phyloP scores from a whole-genome alignment of 768 basidiomycete species.

The Lactarius hengduanensis region DNA sequence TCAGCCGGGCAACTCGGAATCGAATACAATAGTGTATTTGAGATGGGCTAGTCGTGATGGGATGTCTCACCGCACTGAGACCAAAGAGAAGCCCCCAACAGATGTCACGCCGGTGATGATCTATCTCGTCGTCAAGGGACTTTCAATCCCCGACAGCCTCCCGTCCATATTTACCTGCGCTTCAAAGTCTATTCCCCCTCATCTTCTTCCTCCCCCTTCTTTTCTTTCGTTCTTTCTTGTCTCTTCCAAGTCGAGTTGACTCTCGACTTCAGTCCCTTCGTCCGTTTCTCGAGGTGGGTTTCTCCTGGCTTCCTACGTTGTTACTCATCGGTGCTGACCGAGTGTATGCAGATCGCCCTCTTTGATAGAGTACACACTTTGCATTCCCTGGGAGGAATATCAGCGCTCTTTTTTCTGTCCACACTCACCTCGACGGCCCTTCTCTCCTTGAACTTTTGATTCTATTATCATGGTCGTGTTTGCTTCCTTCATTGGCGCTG shows the following conservation, averaged over 20 bases:
- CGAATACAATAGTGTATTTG: neutral
- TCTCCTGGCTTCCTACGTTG: neutral
- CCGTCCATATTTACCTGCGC: constrained; percentile 31
- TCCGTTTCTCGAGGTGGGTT: constrained; percentile 40
- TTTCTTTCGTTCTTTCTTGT: constrained; percentile 34
- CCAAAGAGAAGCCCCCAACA: no score
- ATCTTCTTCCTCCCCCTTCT: constrained; percentile 32
- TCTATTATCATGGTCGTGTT: constrained; percentile 59
- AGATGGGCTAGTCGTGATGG: neutral
- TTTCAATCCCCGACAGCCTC: constrained; percentile 18
- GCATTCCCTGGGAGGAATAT: constrained; percentile 62
- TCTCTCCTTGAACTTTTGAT: constrained; percentile 34
- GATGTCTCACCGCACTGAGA: neutral
- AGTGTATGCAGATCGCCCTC: constrained; percentile 53
- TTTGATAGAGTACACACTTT: constrained; percentile 64
- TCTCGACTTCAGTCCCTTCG: constrained; percentile 57
- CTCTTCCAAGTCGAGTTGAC: constrained; percentile 63
- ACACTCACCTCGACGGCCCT: constrained; percentile 49
- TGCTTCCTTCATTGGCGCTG: constrained; percentile 52
- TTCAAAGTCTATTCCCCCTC: constrained; percentile 9
- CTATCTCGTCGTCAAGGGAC: constrained; percentile 23
- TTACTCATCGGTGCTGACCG: constrained; percentile 5
- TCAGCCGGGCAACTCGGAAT: neutral
- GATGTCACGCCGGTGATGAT: neutral
- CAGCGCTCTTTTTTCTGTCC: constrained; percentile 42